Conservation (phyloP, 2,329 filamentous ascomycete genomes). For the Trichoderma koningiopsis region DNA sequence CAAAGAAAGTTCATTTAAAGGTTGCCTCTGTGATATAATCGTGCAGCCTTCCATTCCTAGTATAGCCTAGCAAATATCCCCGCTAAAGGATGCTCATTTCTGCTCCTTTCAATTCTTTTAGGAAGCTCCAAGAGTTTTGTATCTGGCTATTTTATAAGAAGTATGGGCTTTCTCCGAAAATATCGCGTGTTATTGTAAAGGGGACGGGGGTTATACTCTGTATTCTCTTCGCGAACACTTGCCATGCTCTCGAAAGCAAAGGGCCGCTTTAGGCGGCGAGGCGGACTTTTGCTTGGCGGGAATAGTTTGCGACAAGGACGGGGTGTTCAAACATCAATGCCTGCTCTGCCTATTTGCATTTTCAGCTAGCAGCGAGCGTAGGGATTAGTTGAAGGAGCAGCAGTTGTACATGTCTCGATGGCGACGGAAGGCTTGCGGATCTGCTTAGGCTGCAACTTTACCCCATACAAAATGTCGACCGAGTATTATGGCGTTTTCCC, state of each 20-base stretch:
- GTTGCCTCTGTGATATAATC: not conserved
- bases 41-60: not conserved
- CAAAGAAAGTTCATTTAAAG: not conserved
- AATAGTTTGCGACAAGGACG: not conserved
- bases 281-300: not conserved
- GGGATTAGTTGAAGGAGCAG: not conserved
- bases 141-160: not conserved
- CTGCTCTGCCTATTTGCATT: not conserved
- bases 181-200: not conserved
- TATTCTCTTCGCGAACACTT: too few relatives aligned
- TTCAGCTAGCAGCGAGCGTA: not conserved
- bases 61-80: not conserved
- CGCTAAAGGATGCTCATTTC: not conserved
- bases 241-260: slow-evolving; percentile 8
- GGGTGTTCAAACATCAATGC: not conserved
- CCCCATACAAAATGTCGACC: not conserved
- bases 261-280: slow-evolving; percentile 1
- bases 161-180: not conserved
- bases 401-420: not conserved
- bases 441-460: not conserved
- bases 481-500: not conserved
- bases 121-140: not conserved
- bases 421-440: not conserved
- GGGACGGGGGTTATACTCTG: too few relatives aligned
- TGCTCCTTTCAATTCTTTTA: not conserved